These are phyloP conservation scores for Chaetothyriales sp. DNA, from an alignment of 2,329 filamentous ascomycete species.

Conservation along the genomic window DNA sequence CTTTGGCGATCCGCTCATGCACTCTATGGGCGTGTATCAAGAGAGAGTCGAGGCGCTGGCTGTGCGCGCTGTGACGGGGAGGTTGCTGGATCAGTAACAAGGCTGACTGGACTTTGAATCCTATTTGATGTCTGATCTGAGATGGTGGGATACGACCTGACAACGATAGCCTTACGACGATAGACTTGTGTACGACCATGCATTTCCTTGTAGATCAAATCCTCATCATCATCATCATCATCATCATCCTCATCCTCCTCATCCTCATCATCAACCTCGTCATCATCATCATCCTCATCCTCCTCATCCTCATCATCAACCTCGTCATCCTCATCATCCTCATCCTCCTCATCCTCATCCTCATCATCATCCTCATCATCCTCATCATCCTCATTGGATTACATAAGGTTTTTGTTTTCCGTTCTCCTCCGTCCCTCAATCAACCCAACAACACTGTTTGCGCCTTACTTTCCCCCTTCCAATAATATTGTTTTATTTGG, in stretches of 20 bases:
- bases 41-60: slow-evolving; percentile 58
- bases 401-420: no score
- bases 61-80: slow-evolving; percentile 49
- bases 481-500: no score
- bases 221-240: background rate
- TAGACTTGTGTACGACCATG: no score
- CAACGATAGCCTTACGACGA: background rate
- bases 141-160: background rate
- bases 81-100: background rate
- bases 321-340: background rate
- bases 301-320: background rate
- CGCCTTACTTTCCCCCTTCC: no score
- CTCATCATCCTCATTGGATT: no score
- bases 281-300: no score
- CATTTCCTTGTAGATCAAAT: background rate
- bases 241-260: background rate
- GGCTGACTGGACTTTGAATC: background rate
- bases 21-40: slow-evolving; percentile 67
- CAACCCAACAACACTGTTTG: no score
- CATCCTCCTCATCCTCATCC: no score
- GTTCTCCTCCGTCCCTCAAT: no score
- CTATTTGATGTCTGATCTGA: background rate
- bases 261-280: background rate
- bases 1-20: slow-evolving; percentile 70
- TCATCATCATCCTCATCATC: background rate